phyloP scores from a whole-genome alignment of 495 filamentous ascomycete genomes.

The Aspergillus steynii region DNA sequence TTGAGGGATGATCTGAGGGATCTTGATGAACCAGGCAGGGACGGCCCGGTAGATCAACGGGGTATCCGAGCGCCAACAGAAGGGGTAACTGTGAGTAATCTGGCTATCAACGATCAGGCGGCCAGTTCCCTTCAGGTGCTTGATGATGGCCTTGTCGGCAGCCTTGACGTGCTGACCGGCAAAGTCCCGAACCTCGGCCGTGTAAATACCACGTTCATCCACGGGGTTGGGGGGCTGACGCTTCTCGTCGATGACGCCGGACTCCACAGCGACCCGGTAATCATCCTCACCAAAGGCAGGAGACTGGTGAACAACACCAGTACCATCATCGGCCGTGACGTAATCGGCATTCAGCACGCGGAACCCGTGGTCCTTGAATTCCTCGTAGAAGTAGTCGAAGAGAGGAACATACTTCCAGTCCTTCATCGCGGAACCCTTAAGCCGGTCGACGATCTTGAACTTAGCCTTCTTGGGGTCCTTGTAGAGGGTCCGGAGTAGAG shows the following conservation, averaged over 20 bases:
- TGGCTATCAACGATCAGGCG: conserved; percentile 86
- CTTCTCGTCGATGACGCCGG: conserved; percentile 74
- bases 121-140: conserved; percentile 77
- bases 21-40: conserved; percentile 93
- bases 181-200: conserved; percentile 78
- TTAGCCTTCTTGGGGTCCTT: conserved; percentile 98
- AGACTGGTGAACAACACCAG: conserved; percentile 93
- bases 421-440: conserved; percentile 84
- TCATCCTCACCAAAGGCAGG: conserved; percentile 97
- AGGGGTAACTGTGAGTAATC: conserved; percentile 91
- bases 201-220: conserved; percentile 80
- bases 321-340: conserved; percentile 90
- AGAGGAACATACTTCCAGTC: conserved; percentile 92
- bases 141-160: conserved; percentile 94
- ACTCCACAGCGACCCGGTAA: conserved; percentile 78
- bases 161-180: conserved; percentile 89
- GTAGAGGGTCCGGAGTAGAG: conserved; percentile 81
- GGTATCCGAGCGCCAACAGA: conserved; percentile 94
- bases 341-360: conserved; percentile 83
- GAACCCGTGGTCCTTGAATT: conserved; percentile 89
- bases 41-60: conserved; percentile 94
- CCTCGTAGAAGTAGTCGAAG: conserved; percentile 90
- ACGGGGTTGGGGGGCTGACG: conserved; percentile 89
- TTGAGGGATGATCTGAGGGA: conserved; percentile 78
- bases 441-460: conserved; percentile 78